A percentile compares a stretch with the other conserved stretches of the same genome.
These are phyloP conservation scores for Fusarium tjaetaba DNA, from an alignment of 2,329 filamentous ascomycete genomes.

Conservation along the genomic window DNA sequence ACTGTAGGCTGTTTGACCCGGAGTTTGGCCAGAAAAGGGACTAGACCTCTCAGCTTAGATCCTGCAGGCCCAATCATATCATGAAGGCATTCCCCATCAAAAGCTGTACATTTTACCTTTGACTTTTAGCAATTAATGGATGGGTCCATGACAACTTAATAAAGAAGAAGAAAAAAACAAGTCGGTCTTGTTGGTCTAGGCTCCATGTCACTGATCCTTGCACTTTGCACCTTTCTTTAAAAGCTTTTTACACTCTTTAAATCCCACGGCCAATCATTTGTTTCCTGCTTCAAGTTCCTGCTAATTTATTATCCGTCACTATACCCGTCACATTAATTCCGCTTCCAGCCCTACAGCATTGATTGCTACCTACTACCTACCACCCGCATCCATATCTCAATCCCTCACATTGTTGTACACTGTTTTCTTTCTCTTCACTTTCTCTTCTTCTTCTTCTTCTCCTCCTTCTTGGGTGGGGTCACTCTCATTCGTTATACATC, in stretches of 20 bases:
- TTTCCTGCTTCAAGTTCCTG: constrained; percentile 2
- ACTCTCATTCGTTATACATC: not conserved
- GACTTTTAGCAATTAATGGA: not conserved
- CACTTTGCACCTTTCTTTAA: constrained; percentile 6
- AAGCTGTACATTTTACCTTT: not conserved
- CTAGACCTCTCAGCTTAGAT: constrained; percentile 1
- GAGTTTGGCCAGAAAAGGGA: constrained; percentile 16
- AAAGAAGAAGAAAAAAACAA: not conserved
- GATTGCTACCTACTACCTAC: not conserved
- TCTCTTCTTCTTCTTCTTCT: not conserved
- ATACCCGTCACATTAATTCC: constrained; percentile 7
- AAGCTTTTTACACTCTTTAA: not conserved
- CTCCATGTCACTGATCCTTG: constrained; percentile 14
- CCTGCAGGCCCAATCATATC: constrained; percentile 4
- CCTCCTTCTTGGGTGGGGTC: no score
- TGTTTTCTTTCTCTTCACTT: not conserved
- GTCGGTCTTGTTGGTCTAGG: not conserved
- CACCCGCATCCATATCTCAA: not conserved
- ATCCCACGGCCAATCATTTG: constrained; percentile 18
- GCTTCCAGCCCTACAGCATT: constrained; percentile 16
- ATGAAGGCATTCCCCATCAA: constrained; percentile 2
- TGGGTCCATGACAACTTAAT: not conserved
- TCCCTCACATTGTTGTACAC: not conserved
- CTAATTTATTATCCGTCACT: constrained; percentile 13
- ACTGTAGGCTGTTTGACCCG: constrained; percentile 7